phyloP scores from a whole-genome alignment of 192 early-diverging fungal species.

The Oehlia diaphana region DNA sequence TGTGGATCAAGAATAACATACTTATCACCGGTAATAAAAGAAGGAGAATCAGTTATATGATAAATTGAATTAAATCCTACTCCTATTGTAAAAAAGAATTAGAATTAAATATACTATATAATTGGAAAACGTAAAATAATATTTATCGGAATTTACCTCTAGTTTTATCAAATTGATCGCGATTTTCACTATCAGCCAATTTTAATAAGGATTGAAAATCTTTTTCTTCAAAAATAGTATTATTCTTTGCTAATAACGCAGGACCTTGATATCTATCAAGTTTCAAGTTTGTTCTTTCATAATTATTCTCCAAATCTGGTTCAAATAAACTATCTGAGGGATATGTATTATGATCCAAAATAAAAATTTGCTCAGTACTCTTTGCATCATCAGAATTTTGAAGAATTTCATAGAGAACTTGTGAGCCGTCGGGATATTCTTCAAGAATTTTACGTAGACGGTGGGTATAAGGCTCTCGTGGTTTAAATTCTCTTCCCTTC shows the following conservation, averaged over 20 bases:
- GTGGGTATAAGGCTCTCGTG: slow-evolving; percentile 33
- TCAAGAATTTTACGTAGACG: slow-evolving; percentile 36
- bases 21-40: slow-evolving; percentile 36
- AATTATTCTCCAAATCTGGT: background rate
- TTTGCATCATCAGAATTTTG: slow-evolving; percentile 39
- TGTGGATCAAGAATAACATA: slow-evolving; percentile 41
- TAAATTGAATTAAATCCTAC: slow-evolving; percentile 32
- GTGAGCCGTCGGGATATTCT: slow-evolving; percentile 47
- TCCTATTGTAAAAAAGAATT: background rate
- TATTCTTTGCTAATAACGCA: slow-evolving; percentile 26
- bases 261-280: slow-evolving; percentile 30
- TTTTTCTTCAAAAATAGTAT: slow-evolving; percentile 21
- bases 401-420: slow-evolving; percentile 43
- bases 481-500: background rate
- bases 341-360: slow-evolving; percentile 4
- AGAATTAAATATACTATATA: no score
- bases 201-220: slow-evolving; percentile 28
- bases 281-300: no score
- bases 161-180: slow-evolving; percentile 1
- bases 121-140: no score
- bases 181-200: slow-evolving; percentile 32
- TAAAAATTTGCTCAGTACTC: background rate
- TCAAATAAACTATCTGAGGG: background rate
- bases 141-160: background rate
- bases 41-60: slow-evolving; percentile 39